phyloP scores from a whole-genome alignment of 2,329 filamentous ascomycete genomes.

The Pestalotiopsis sp. region DNA sequence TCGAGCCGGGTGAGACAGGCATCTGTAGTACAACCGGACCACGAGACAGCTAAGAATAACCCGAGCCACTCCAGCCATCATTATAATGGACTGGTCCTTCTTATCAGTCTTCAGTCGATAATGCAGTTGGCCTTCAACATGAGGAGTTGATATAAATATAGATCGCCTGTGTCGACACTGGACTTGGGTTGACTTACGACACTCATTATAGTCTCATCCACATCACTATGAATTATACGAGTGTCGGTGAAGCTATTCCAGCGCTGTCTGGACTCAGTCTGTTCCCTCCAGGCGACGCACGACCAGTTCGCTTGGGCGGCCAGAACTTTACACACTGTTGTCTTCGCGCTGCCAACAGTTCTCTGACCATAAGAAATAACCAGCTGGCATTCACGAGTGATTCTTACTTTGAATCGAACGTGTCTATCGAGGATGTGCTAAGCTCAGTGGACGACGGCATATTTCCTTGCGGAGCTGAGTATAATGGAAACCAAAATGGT shows the following conservation, averaged over 20 bases:
- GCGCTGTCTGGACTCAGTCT: constrained; percentile 23
- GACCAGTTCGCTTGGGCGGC: constrained; percentile 21
- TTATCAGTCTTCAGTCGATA: background rate
- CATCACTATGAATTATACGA: background rate
- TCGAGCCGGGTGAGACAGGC: background rate
- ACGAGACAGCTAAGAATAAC: background rate
- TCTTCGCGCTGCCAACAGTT: constrained; percentile 27
- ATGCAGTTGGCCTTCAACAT: background rate
- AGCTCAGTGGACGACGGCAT: constrained; percentile 17
- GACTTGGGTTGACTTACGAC: background rate
- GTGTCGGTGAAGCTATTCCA: constrained; percentile 20
- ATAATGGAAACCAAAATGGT: constrained; percentile 20
- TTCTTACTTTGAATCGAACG: constrained; percentile 23
- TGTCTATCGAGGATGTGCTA: constrained; percentile 20
- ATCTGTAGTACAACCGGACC: background rate
- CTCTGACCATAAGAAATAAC: constrained; percentile 19
- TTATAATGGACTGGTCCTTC: background rate
- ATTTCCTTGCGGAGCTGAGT: constrained; percentile 30
- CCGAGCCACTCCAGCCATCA: background rate
- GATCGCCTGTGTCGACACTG: background rate
- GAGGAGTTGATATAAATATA: background rate
- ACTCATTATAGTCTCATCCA: background rate
- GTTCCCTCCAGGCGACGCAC: constrained; percentile 14
- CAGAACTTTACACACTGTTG: constrained; percentile 33
- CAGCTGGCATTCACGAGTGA: constrained; percentile 24